Percentiles rank a stretch among this genome's conserved stretches.
Conservation (phyloP, 495 filamentous ascomycete species). For the Penicillium goetzii region DNA sequence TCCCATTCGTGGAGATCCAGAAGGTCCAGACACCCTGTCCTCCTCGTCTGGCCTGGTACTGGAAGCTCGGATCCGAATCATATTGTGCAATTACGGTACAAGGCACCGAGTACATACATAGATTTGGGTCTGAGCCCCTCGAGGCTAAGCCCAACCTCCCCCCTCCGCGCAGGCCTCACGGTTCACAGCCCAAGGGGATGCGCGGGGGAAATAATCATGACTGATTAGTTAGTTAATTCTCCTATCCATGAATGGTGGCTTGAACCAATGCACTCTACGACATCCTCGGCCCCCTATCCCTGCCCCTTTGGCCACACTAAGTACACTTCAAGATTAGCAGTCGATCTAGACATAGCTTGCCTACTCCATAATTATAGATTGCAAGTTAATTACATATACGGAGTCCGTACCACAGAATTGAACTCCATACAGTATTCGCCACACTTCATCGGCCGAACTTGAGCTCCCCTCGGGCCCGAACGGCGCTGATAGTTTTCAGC, state of each 20-base stretch:
- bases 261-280: constrained; percentile 5
- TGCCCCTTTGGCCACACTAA: neutral
- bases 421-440: neutral
- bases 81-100: constrained; percentile 3
- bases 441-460: neutral
- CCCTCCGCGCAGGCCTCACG: neutral
- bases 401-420: neutral
- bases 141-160: neutral
- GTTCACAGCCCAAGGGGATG: neutral
- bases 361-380: neutral
- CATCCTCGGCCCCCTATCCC: neutral
- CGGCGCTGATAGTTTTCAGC: constrained; percentile 5
- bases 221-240: constrained; percentile 1
- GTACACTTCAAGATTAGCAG: neutral
- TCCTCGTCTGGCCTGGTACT: neutral
- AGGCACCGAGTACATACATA: neutral
- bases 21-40: neutral
- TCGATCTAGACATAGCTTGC: neutral
- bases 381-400: neutral
- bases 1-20: neutral
- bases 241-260: neutral
- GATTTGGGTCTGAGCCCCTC: neutral
- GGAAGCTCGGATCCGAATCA: neutral
- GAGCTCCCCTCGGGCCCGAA: neutral
- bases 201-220: neutral